Conservation (phyloP, 805 yeast genomes). For the Pichia sporocuriosa region DNA sequence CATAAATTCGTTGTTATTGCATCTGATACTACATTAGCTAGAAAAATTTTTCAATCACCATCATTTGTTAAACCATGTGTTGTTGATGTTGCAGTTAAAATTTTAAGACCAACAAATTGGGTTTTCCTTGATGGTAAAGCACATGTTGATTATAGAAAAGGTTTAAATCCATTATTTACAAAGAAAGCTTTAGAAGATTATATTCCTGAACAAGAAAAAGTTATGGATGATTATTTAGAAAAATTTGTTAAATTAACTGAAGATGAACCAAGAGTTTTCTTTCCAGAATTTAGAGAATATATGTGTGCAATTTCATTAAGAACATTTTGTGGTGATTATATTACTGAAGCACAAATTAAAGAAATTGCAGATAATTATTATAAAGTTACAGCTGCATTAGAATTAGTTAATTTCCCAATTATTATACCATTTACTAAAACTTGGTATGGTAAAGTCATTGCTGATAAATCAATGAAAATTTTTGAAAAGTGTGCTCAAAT, state of each 20-base stretch:
- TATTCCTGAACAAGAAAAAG: constrained; percentile 75
- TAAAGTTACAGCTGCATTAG: constrained; percentile 90
- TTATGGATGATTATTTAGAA: constrained; percentile 77
- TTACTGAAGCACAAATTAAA: constrained; percentile 85
- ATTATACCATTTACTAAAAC: constrained; percentile 94
- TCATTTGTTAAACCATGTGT: constrained; percentile 93
- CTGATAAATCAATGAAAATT: constrained; percentile 89
- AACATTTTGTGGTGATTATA: constrained; percentile 94
- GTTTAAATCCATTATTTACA: constrained; percentile 85
- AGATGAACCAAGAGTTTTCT: constrained; percentile 63
- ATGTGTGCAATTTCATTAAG: constrained; percentile 90
- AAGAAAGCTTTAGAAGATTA: constrained; percentile 75
- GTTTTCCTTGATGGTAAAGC: constrained; percentile 95
- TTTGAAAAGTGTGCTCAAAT: constrained; percentile 82
- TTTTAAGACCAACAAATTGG: constrained; percentile 94
- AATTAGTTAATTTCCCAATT: constrained; percentile 95
- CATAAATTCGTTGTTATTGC: constrained; percentile 97
- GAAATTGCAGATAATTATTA: constrained; percentile 88
- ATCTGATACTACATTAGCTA: constrained; percentile 76
- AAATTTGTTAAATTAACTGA: constrained; percentile 51
- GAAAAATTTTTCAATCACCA: constrained; percentile 81
- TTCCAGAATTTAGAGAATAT: constrained; percentile 92
- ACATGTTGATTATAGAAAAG: constrained; percentile 87
- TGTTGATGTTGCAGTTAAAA: constrained; percentile 93
- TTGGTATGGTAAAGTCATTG: constrained; percentile 93